Evolutionary conservation across 495 filamentous ascomycete genomes (phyloP), one percentile per base, ranked within the genome.

Genomic region (Penicillium maclennaniae): DNA sequence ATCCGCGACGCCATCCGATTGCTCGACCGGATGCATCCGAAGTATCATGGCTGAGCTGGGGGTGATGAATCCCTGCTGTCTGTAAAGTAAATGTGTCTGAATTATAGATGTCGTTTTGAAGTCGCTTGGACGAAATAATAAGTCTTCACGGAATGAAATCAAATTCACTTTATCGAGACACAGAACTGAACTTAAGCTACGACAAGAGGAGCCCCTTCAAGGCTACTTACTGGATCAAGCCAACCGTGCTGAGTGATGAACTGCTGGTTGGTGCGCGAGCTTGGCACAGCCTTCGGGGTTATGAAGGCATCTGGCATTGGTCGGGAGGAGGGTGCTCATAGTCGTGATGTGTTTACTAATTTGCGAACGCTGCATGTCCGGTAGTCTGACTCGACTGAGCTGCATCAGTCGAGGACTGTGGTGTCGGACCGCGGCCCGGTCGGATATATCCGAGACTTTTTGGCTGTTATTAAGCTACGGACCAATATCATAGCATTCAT

Each of bases 181-280:
- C 27, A 31, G 9, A 7, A 31, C 6, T 12, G 9, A 3, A 12
- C 27, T 7, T 7, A 8, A 31, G 7, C 27, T 31, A 7, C 27
- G 10, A 7, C 27, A 7, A 12, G 56, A 58, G 34, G 26, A 27
- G 0, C 53, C 56, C 4, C 17, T 38, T 47, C 67, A 69, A 0
- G 76, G 64, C 47, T 79, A 72, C 49, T 63, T 79, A 72, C 49
- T 63, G 53, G 53, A 67, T 81, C 20, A 53, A 74, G 55, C 78
- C 76, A 7, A 75, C 76, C 4, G 62, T 81, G n/a, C 56, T 74
- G 2, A 72, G 74, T 40, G 70, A 73, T 65, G 1, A 61, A 65
- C 42, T 58, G 51, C 31, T 61, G 55, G 54, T 23, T 61, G 23
- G 54, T 55, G 7, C 20, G 49, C 16, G 56, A 59, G 16, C 28